Evolutionary conservation across 129 eudicot species (phyloP).

Genomic region (Chrysanthemum seticuspe): DNA sequence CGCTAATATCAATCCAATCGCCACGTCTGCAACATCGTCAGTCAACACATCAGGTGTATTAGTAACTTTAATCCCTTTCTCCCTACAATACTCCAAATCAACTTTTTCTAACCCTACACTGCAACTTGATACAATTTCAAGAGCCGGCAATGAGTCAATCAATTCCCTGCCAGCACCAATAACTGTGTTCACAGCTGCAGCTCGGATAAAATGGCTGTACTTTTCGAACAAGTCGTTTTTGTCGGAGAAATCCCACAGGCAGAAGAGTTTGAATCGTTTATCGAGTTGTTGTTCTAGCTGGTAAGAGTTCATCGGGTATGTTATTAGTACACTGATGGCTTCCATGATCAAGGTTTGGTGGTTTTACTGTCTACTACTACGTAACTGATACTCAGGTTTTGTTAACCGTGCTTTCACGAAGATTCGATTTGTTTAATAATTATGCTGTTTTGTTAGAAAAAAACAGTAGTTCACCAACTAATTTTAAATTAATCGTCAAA

Average conservation of each 20-base stretch:
- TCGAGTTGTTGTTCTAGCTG: constrained; percentile 39
- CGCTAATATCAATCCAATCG: constrained; percentile 32
- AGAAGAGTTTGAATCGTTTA: constrained; percentile 22
- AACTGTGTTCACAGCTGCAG: constrained; percentile 21
- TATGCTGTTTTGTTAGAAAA: too few relatives aligned
- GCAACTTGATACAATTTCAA: constrained; percentile 47
- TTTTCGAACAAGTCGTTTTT: constrained; percentile 10
- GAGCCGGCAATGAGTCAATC: constrained; percentile 51
- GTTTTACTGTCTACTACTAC: neutral
- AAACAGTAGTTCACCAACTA: too few relatives aligned
- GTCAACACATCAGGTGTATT: constrained; percentile 41
- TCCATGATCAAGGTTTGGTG: constrained; percentile 21
- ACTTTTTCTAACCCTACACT: constrained; percentile 36
- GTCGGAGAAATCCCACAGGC: constrained; percentile 16
- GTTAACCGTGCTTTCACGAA: too few relatives aligned
- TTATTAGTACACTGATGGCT: constrained; percentile 32
- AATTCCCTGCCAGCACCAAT: constrained; percentile 32
- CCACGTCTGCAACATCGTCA: constrained; percentile 42
- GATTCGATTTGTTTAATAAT: too few relatives aligned
- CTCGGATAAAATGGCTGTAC: constrained; percentile 13
- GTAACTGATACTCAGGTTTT: too few relatives aligned
- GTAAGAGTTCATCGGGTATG: constrained; percentile 44
- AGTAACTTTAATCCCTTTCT: constrained; percentile 40
- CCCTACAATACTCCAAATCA: constrained; percentile 34
- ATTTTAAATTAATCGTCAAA: too few relatives aligned